phyloP scores from a whole-genome alignment of 1,284 basidiomycete genomes.

The Rhodotorula sp. region DNA sequence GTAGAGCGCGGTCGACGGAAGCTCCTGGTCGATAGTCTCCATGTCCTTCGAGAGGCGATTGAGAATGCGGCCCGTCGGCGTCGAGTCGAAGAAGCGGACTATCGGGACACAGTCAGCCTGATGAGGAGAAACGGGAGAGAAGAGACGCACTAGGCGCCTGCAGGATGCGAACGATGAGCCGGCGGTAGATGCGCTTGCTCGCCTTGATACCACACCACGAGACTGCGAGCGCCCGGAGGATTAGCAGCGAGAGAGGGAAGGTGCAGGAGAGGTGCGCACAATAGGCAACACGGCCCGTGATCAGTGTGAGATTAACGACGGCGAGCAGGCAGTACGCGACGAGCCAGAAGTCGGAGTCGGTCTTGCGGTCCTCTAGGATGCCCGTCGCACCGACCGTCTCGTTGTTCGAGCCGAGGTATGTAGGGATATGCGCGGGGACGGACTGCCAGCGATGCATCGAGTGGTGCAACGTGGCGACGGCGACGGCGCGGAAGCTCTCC shows the following conservation, averaged over 20 bases:
- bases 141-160: conserved; percentile 35
- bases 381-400: not conserved
- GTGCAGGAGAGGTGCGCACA: conserved; percentile 3
- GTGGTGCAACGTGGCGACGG: not conserved
- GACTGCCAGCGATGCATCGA: conserved; percentile 5
- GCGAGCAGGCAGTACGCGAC: conserved; percentile 39
- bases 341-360: conserved; percentile 42
- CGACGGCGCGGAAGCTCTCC: not conserved
- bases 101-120: not conserved
- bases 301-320: conserved; percentile 30
- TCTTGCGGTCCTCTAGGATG: not conserved
- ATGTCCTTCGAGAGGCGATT: conserved; percentile 54
- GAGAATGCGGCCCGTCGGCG: conserved; percentile 56
- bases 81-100: conserved; percentile 46
- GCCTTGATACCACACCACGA: conserved; percentile 41
- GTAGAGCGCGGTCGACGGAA: conserved; percentile 50
- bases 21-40: conserved; percentile 56
- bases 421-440: not conserved
- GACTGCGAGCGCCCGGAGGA: too few relatives aligned
- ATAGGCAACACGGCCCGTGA: conserved; percentile 30
- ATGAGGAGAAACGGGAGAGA: not conserved
- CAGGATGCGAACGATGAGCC: conserved; percentile 39
- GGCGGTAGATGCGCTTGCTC: conserved; percentile 32
- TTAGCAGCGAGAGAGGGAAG: not conserved
- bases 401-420: not conserved